Evolutionary conservation across 352 stramenopile genomes (phyloP).

Genomic region (Globisporangium megalacanthum): DNA sequence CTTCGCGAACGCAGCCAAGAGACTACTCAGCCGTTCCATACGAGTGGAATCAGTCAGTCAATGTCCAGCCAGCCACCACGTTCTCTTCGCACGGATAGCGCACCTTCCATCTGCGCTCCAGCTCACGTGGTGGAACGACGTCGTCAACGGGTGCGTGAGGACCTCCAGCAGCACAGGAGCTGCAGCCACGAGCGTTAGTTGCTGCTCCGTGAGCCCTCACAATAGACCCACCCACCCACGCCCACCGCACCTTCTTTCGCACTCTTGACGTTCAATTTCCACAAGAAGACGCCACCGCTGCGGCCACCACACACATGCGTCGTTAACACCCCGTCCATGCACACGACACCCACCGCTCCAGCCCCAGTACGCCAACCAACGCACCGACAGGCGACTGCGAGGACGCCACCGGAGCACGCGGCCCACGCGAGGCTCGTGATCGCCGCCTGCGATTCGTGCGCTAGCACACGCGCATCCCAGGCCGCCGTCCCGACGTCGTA

Average conservation of each 20-base stretch:
- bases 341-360: neutral
- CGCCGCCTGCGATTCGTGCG: conserved; percentile 48
- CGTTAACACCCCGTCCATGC: neutral
- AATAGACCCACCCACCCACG: neutral
- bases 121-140: conserved; percentile 41
- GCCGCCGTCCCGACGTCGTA: conserved; percentile 48
- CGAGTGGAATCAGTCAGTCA: neutral
- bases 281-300: conserved; percentile 59
- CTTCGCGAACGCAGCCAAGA: conserved; percentile 51
- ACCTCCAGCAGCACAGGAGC: conserved; percentile 49
- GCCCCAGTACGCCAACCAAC: neutral
- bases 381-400: conserved; percentile 63
- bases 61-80: neutral
- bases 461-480: conserved; percentile 60
- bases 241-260: conserved; percentile 19
- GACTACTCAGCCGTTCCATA: conserved; percentile 12
- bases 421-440: conserved; percentile 62
- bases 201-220: neutral
- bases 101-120: conserved; percentile 71
- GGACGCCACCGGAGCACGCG: conserved; percentile 43
- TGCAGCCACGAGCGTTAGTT: neutral
- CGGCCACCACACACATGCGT: neutral
- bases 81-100: neutral
- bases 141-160: conserved; percentile 49
- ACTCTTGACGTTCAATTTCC: conserved; percentile 50